Evolutionary conservation across 495 filamentous ascomycete genomes (phyloP).

Genomic region (Aspergillus steynii): DNA sequence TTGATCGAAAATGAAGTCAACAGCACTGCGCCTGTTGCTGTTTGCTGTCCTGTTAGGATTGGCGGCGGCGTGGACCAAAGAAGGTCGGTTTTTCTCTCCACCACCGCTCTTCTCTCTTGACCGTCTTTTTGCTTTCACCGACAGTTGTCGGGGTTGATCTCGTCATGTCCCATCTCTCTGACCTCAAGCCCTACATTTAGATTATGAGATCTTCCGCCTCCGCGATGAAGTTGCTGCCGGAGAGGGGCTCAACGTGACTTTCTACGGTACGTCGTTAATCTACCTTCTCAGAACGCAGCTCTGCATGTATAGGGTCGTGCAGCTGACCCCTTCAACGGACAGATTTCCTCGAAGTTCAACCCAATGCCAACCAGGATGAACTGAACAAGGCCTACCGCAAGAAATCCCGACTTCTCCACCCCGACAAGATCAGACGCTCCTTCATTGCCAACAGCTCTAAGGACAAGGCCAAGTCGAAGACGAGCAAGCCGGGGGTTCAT

Average conservation of each 20-base stretch:
- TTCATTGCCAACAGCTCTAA: conserved; percentile 72
- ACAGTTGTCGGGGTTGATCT: background rate
- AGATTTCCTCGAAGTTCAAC: conserved; percentile 79
- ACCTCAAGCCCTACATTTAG: conserved; percentile 41
- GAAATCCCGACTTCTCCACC: conserved; percentile 77
- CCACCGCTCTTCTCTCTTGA: background rate
- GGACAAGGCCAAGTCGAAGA: conserved; percentile 55
- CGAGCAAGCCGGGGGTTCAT: conserved; percentile 59
- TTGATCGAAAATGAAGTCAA: conserved; percentile 44
- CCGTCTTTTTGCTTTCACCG: background rate
- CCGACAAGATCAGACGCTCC: conserved; percentile 89
- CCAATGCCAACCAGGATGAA: conserved; percentile 77
- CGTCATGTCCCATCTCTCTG: background rate
- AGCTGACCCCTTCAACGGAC: background rate
- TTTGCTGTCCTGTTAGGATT: conserved; percentile 54
- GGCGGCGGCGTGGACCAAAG: conserved; percentile 77
- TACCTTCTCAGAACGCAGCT: too few relatives aligned
- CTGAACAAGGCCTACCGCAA: conserved; percentile 93
- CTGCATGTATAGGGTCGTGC: background rate
- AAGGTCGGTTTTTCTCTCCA: conserved; percentile 55
- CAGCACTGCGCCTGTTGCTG: conserved; percentile 31
- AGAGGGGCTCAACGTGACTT: conserved; percentile 81
- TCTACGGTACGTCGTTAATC: conserved; percentile 64
- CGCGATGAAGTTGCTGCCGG: conserved; percentile 76
- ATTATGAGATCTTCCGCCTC: conserved; percentile 96